phyloP scores from a whole-genome alignment of 306 rosid genomes.

The Morella rubra region DNA sequence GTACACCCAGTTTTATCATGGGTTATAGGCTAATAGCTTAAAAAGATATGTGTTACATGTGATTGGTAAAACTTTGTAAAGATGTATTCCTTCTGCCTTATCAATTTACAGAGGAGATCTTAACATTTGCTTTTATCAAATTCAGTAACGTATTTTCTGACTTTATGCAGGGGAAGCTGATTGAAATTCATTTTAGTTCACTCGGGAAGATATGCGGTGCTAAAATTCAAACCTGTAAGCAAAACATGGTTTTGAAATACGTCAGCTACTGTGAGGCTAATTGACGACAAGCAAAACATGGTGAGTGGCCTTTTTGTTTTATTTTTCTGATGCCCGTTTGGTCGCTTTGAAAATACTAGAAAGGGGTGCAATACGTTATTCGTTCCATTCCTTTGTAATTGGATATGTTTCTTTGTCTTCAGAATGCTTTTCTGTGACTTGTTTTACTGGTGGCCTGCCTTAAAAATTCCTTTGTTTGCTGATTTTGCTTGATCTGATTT shows the following conservation, averaged over 20 bases:
- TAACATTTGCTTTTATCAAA: no score
- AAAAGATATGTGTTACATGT: no score
- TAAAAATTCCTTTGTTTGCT: slow-evolving; percentile 24
- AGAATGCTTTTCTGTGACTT: not conserved
- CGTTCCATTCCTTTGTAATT: not conserved
- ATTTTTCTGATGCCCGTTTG: not conserved
- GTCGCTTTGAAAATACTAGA: not conserved
- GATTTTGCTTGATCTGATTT: slow-evolving; percentile 40
- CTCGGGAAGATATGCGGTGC: no score
- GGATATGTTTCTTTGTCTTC: not conserved
- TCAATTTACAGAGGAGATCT: no score
- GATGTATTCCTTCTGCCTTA: no score
- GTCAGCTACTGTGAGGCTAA: slow-evolving; percentile 83
- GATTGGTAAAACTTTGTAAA: no score
- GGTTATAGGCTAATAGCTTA: no score
- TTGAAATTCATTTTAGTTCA: no score
- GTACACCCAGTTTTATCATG: no score
- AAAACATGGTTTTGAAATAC: slow-evolving; percentile 50
- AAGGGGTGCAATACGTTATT: not conserved
- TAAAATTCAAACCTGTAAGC: no score
- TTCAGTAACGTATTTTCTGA: no score
- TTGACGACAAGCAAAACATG: slow-evolving; percentile 86
- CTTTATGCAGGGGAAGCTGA: no score
- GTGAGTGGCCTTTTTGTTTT: slow-evolving; percentile 45
- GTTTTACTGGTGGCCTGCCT: not conserved